Conservation (phyloP, 78 protist species). For the Polysphondylium violaceum region DNA sequence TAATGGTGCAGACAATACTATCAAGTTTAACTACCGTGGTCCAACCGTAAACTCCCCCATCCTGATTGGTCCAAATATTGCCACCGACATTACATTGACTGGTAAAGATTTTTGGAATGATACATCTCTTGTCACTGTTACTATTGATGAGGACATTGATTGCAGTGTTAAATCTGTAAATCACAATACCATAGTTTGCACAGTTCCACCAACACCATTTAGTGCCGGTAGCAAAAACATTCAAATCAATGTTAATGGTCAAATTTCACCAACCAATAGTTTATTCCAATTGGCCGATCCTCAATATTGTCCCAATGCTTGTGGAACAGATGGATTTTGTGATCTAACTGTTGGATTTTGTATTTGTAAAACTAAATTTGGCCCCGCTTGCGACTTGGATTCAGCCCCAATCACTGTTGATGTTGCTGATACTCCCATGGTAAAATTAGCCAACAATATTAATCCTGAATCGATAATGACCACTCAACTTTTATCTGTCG, state of each 20-base stretch:
- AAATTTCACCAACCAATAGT: not conserved
- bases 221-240: not conserved
- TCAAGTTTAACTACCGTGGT: too few relatives aligned
- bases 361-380: constrained; percentile 5
- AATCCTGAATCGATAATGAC: not conserved
- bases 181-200: not conserved
- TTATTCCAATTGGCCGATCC: constrained; percentile 6
- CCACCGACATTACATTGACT: not conserved
- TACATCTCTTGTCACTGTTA: not conserved
- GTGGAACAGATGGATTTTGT: constrained; percentile 1
- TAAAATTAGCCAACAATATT: not conserved
- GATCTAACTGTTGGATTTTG: constrained; percentile 2
- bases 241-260: not conserved
- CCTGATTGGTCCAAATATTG: too few relatives aligned
- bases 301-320: not conserved
- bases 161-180: not conserved
- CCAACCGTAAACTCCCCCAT: too few relatives aligned
- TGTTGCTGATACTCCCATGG: not conserved
- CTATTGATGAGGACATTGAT: not conserved
- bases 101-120: constrained; percentile 54
- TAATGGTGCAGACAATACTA: too few relatives aligned
- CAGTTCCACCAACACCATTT: constrained; percentile 17
- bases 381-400: not conserved
- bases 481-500: not conserved
- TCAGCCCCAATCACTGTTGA: not conserved